phyloP scores from a whole-genome alignment of 805 yeast species.

The Saccharomycopsis fodiens region DNA sequence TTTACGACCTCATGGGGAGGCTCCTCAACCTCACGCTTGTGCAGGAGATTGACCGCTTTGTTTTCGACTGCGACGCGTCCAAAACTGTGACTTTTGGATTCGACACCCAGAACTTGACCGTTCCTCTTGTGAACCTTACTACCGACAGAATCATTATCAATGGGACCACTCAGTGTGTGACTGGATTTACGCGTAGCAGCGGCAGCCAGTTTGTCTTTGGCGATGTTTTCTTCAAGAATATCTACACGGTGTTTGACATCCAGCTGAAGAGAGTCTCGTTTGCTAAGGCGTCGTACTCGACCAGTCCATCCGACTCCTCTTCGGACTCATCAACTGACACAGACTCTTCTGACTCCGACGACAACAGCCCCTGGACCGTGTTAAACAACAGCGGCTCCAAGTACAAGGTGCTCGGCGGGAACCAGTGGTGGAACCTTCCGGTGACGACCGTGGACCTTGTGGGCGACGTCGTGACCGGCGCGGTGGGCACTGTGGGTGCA shows the following conservation, averaged over 20 bases:
- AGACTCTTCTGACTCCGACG: too few species aligned
- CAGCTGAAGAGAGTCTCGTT: slow-evolving; percentile 35
- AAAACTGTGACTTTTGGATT: slow-evolving; percentile 2
- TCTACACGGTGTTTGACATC: slow-evolving; percentile 48
- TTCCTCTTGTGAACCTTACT: slow-evolving; percentile 4
- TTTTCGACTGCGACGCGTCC: slow-evolving; percentile 2
- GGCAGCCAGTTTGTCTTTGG: slow-evolving; percentile 37
- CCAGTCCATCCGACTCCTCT: too few species aligned
- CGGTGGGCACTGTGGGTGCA: too few species aligned
- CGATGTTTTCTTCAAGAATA: slow-evolving; percentile 43
- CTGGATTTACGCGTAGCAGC: slow-evolving; percentile 30
- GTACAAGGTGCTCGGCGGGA: too few species aligned
- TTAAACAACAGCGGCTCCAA: too few species aligned
- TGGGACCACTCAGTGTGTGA: slow-evolving; percentile 4
- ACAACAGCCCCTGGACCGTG: too few species aligned
- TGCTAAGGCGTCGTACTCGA: slow-evolving; percentile 23
- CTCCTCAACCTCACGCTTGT: slow-evolving; percentile 6
- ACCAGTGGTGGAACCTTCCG: too few species aligned
- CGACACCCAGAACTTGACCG: slow-evolving; percentile 7
- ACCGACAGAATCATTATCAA: background rate
- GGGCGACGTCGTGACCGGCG: too few species aligned
- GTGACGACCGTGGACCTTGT: too few species aligned
- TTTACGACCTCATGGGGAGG: slow-evolving; percentile 8
- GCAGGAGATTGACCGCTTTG: slow-evolving; percentile 2
- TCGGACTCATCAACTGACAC: too few species aligned